Evolutionary conservation across 1,139 yeast species (phyloP), one percentile per base, ranked within the genome.

Genomic region (Lodderomyces parapsilosis): DNA sequence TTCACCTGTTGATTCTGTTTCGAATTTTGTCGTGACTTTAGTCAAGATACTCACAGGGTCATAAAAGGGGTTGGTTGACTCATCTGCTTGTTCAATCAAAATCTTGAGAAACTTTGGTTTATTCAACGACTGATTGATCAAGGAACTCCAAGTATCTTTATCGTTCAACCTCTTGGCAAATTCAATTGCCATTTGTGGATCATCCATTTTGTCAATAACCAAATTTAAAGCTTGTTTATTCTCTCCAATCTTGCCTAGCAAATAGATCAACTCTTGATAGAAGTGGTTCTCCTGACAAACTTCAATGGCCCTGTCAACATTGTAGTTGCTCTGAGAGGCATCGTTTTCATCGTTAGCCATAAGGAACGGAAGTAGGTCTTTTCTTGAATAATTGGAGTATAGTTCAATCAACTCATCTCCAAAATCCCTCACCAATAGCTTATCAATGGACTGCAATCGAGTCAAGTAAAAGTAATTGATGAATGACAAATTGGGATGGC

Each of bases 181-280:
- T 14, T 75, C 77, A 28, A 93, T 86, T 0, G 98, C 98, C 53
- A 79, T 74, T 33, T 77, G 76, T 0, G 96, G 94, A 57, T 91
- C 94, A 43, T 83, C 76, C 42, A 90, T 64, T 52, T 86, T 77
- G 51, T 87, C 84, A 36, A 90, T 82, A 15, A 93, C 90, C 42
- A 93, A 68, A 49, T 73, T 75, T 53, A 93, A 65, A 0, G 98
- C 98, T 46, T 79, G 76, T 50, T 76, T 78, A 47, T 84, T 81
- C 51, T 87, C 87, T 1, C 99, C 99, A 24, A 87, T 83, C 54
- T 81, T 81, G 6, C 96, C 96, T 49, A 89, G 74, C 30, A 93
- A 64, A 54, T 81, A 90, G 0, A 93, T 96, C 40, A 89, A 69
- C 57, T 91, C 98, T 39, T 84, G 81, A 27, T 73, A 74, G 39